These are phyloP conservation scores for Mytilinidion resinicola DNA, from an alignment of 495 filamentous ascomycete genomes.

Conservation along the genomic window DNA sequence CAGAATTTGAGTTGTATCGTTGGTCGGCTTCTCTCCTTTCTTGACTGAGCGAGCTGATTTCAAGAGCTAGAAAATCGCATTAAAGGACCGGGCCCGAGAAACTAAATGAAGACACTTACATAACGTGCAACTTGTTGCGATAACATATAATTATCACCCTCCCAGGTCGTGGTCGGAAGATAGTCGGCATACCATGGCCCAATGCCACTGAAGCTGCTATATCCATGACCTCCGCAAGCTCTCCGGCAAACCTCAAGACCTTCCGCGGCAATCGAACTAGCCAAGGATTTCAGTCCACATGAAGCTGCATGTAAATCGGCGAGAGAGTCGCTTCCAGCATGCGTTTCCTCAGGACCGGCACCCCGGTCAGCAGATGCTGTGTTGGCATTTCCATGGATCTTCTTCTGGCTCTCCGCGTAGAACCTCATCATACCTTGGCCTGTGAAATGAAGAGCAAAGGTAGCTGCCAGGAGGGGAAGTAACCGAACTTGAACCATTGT, in stretches of 20 bases:
- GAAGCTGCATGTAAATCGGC: conserved; percentile 70
- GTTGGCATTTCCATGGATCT: conserved; percentile 46
- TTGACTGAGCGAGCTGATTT: conserved; percentile 60
- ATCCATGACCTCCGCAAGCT: conserved; percentile 71
- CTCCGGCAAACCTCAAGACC: conserved; percentile 65
- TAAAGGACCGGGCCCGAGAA: not conserved
- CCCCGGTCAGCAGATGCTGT: conserved; percentile 44
- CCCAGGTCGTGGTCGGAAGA: conserved; percentile 60
- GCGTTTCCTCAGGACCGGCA: conserved; percentile 59
- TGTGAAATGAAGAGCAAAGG: conserved; percentile 69
- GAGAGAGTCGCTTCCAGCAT: conserved; percentile 57
- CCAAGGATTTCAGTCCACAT: conserved; percentile 65
- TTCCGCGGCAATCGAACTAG: conserved; percentile 59
- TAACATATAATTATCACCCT: conserved; percentile 74
- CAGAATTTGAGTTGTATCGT: conserved; percentile 55
- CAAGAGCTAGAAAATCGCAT: conserved; percentile 37
- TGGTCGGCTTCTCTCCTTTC: conserved; percentile 46
- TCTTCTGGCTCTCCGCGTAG: conserved; percentile 59
- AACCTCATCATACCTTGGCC: conserved; percentile 61
- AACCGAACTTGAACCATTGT: conserved; percentile 70
- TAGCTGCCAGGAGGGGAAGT: conserved; percentile 62
- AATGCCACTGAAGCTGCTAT: conserved; percentile 62
- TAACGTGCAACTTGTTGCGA: conserved; percentile 73
- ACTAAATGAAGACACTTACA: conserved; percentile 30
- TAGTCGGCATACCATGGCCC: conserved; percentile 63